phyloP scores from a whole-genome alignment of 331 rosid genomes.

The Malus hybrid region DNA sequence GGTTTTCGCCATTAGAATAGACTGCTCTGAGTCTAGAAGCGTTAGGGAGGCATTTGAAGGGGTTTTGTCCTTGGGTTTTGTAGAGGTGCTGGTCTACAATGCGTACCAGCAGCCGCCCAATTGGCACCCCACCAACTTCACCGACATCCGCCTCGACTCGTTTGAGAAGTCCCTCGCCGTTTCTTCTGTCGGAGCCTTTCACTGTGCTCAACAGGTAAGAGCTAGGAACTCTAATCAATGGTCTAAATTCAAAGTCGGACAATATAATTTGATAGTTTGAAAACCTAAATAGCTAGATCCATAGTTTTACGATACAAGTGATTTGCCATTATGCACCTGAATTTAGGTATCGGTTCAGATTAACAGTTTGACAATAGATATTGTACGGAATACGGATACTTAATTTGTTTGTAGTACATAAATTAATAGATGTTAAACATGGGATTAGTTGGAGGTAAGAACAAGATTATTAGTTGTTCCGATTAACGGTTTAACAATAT shows the following conservation, averaged over 20 bases:
- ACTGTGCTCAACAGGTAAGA: constrained; percentile 76
- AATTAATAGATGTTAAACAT: background rate
- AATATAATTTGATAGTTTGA: background rate
- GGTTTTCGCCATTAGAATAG: constrained; percentile 90
- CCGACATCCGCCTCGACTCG: constrained; percentile 48
- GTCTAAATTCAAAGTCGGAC: background rate
- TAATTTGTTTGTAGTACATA: background rate
- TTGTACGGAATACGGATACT: background rate
- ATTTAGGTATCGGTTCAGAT: background rate
- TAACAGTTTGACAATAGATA: background rate
- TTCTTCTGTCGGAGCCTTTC: constrained; percentile 83
- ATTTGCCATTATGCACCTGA: background rate
- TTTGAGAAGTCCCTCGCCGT: constrained; percentile 76
- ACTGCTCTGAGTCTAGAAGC: constrained; percentile 77
- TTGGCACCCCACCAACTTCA: constrained; percentile 43
- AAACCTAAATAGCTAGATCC: background rate
- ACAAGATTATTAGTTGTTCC: background rate
- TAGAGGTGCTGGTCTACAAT: constrained; percentile 81
- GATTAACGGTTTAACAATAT: background rate
- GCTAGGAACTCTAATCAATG: background rate
- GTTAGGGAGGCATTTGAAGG: constrained; percentile 91
- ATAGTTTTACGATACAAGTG: background rate
- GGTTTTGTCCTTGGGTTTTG: constrained; percentile 74
- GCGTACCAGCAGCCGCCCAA: constrained; percentile 35
- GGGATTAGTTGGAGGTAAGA: background rate